phyloP scores from a whole-genome alignment of 129 eudicot species.

The Scalesia atractyloides region DNA sequence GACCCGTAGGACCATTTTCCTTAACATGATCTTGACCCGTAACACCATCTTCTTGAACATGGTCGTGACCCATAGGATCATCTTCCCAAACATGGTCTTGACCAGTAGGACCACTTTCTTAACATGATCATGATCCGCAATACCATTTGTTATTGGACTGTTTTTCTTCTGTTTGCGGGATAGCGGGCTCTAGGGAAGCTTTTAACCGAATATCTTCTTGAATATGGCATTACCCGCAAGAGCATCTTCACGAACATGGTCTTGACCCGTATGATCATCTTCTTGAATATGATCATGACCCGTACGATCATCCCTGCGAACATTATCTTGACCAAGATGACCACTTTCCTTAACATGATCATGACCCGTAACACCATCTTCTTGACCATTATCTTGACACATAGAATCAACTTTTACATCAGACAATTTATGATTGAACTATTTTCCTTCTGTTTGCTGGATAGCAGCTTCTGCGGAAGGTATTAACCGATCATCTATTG shows the following conservation, averaged over 20 bases:
- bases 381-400: neutral
- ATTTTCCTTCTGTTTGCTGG: slow-evolving; percentile 19
- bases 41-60: slow-evolving; percentile 14
- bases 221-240: slow-evolving; percentile 5
- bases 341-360: neutral
- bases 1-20: neutral
- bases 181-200: slow-evolving; percentile 7
- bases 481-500: slow-evolving; percentile 30
- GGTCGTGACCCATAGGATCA: slow-evolving; percentile 7
- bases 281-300: neutral
- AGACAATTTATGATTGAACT: slow-evolving; percentile 13
- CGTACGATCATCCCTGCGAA: slow-evolving; percentile 4
- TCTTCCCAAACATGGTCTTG: neutral
- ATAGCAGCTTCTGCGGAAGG: slow-evolving; percentile 6
- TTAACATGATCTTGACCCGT: neutral
- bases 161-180: slow-evolving; percentile 20
- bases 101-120: neutral
- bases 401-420: neutral
- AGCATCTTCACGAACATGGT: slow-evolving; percentile 9
- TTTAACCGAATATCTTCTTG: slow-evolving; percentile 31
- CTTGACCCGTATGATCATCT: neutral
- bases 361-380: neutral
- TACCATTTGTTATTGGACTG: slow-evolving; percentile 14
- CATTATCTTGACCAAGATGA: neutral
- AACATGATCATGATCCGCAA: neutral